Conservation (phyloP, 2,329 filamentous ascomycete genomes). For the Penicillium sp. region DNA sequence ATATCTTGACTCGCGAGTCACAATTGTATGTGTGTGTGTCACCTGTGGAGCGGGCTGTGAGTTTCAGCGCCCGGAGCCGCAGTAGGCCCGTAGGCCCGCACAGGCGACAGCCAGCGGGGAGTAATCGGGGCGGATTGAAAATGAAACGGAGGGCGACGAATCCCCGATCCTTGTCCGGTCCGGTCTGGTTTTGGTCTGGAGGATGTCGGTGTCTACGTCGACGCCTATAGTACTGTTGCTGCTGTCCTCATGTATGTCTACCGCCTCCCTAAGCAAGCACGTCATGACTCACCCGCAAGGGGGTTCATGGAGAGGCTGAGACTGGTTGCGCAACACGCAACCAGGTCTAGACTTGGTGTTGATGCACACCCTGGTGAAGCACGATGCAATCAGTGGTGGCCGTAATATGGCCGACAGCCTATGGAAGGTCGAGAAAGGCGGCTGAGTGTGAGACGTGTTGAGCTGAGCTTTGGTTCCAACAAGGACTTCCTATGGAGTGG, state of each 20-base stretch:
- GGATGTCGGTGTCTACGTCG: background rate
- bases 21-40: background rate
- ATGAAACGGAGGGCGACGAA: slow-evolving; percentile 12
- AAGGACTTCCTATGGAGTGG: no score
- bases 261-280: slow-evolving; percentile 12
- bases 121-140: background rate
- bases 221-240: background rate
- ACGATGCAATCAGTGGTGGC: background rate
- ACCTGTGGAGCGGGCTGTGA: background rate
- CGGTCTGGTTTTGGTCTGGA: background rate
- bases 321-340: background rate
- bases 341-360: background rate
- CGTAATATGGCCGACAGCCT: background rate
- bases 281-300: slow-evolving; percentile 24
- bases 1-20: background rate
- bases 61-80: background rate
- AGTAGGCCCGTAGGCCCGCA: background rate
- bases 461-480: background rate
- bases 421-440: background rate
- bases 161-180: slow-evolving; percentile 10
- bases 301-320: background rate
- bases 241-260: background rate
- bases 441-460: background rate
- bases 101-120: background rate
- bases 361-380: background rate